Conservation (phyloP, 768 basidiomycete genomes). For the Mycena floridula region DNA sequence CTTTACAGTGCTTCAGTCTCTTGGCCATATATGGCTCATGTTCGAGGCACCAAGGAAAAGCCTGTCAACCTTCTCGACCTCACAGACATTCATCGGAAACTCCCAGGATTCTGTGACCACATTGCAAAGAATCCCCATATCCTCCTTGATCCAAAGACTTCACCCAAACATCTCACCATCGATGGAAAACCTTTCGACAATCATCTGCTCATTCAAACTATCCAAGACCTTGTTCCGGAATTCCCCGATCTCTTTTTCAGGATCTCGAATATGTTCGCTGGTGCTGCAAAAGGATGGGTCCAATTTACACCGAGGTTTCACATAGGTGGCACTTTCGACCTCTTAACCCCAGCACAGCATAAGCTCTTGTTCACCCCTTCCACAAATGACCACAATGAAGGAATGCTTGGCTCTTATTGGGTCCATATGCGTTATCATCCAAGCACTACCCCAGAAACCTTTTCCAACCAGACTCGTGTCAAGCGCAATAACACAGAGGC, state of each 20-base stretch:
- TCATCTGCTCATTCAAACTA: too few relatives aligned
- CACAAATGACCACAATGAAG: neutral
- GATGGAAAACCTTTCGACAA: neutral
- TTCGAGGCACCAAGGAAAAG: neutral
- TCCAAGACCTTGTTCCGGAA: too few relatives aligned
- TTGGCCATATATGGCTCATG: neutral
- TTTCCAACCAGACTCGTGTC: neutral
- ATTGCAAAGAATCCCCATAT: neutral
- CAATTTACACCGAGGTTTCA: neutral
- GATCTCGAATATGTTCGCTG: neutral
- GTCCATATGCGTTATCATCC: neutral
- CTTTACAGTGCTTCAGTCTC: neutral
- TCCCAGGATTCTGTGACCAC: neutral
- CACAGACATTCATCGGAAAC: neutral
- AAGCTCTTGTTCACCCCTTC: neutral
- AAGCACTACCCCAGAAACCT: neutral
- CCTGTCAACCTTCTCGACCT: neutral
- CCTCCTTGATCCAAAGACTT: neutral
- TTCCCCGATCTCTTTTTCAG: too few relatives aligned
- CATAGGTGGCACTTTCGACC: neutral
- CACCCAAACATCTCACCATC: neutral
- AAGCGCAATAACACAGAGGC: neutral
- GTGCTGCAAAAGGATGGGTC: neutral
- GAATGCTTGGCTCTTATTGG: neutral
- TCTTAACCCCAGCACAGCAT: neutral